Evolutionary conservation across 495 filamentous ascomycete species (phyloP).

Genomic region (Penicillium chermesinum): DNA sequence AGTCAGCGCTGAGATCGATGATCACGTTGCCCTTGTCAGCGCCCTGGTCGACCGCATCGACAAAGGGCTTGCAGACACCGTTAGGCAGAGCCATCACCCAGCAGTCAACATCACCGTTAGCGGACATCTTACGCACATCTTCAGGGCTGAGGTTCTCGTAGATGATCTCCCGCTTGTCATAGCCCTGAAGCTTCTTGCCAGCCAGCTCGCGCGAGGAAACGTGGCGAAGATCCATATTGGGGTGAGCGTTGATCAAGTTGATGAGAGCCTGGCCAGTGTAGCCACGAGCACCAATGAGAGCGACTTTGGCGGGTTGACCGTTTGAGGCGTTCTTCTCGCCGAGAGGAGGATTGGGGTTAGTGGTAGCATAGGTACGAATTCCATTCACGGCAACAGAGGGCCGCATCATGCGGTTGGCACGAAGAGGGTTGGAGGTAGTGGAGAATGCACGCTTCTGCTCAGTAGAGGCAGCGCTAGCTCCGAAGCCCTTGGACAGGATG

Average conservation of each 20-base stretch:
- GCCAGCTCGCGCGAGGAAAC: conserved; percentile 93
- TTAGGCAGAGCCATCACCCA: conserved; percentile 99
- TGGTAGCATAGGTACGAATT: conserved; percentile 56
- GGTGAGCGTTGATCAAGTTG: conserved; percentile 80
- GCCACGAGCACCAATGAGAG: conserved; percentile 90
- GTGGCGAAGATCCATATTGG: conserved; percentile 88
- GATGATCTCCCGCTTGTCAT: conserved; percentile 85
- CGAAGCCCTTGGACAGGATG: conserved; percentile 45
- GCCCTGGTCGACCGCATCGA: conserved; percentile 80
- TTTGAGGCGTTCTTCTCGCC: conserved; percentile 89
- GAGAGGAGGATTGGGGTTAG: conserved; percentile 97
- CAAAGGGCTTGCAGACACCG: conserved; percentile 93
- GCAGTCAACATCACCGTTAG: conserved; percentile 89
- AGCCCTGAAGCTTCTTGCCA: conserved; percentile 85
- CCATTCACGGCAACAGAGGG: conserved; percentile 25
- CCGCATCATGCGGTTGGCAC: conserved; percentile 28
- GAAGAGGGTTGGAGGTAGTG: conserved; percentile 45
- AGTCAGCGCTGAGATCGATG: conserved; percentile 91
- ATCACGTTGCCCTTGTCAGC: conserved; percentile 71
- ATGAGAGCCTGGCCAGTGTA: conserved; percentile 96
- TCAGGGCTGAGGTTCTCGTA: conserved; percentile 91
- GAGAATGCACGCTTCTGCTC: conserved; percentile 66
- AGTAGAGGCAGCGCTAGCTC: conserved; percentile 37
- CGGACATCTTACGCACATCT: conserved; percentile 85
- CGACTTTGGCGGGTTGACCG: conserved; percentile 72